phyloP scores from a whole-genome alignment of 306 rosid species.

The Rosa multiflora region DNA sequence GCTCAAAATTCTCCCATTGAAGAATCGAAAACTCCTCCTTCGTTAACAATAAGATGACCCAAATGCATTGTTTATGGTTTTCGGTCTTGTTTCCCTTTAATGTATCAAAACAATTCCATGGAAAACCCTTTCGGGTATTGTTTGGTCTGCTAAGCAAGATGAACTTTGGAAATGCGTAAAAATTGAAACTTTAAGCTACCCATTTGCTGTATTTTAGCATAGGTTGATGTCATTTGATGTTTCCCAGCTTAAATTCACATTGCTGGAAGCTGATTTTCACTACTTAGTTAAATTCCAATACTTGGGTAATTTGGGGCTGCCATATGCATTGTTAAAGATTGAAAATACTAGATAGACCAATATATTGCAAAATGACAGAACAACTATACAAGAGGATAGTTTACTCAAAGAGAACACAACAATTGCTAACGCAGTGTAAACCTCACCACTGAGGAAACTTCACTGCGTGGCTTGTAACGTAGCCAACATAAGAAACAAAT shows the following conservation, averaged over 20 bases:
- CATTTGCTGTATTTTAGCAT: background rate
- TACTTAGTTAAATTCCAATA: background rate
- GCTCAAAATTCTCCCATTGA: too few relatives aligned
- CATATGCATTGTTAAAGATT: background rate
- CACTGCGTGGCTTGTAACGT: too few relatives aligned
- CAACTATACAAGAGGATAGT: too few relatives aligned
- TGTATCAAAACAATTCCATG: background rate
- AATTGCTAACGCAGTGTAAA: too few relatives aligned
- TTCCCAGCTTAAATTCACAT: background rate
- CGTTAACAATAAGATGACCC: background rate
- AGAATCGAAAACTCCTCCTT: too few relatives aligned
- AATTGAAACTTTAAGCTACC: background rate
- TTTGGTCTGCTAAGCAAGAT: constrained; percentile 8
- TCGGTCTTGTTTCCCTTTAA: background rate
- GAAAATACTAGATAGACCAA: background rate
- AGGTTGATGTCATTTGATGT: background rate
- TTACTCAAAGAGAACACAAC: too few relatives aligned
- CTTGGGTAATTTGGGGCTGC: background rate
- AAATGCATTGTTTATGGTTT: constrained; percentile 10
- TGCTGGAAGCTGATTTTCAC: background rate
- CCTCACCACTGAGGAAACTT: too few relatives aligned
- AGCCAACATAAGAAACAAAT: too few relatives aligned
- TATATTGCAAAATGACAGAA: too few relatives aligned
- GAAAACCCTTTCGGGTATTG: constrained; percentile 15
- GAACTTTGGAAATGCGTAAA: background rate